Evolutionary conservation across 257 asterid species (phyloP).

Genomic region (Capsicum baccatum): DNA sequence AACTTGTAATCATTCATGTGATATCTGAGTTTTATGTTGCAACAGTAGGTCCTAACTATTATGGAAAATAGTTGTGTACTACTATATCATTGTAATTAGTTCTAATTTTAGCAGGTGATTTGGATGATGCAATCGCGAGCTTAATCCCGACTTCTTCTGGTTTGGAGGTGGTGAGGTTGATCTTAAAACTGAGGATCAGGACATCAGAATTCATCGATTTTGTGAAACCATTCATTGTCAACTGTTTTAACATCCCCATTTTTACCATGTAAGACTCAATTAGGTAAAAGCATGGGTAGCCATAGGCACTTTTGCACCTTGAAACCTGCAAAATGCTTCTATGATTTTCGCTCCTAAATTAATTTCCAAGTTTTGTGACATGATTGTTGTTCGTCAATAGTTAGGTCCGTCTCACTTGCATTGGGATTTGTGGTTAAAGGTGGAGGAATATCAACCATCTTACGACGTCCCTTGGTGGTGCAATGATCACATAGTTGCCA

Average conservation of each 20-base stretch:
- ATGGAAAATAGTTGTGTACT: background rate
- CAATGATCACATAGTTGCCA: background rate
- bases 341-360: background rate
- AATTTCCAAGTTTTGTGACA: background rate
- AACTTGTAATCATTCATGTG: background rate
- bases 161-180: conserved; percentile 91
- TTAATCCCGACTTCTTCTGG: conserved; percentile 89
- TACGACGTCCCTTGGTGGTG: background rate
- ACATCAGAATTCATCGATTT: conserved; percentile 60
- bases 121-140: conserved; percentile 88
- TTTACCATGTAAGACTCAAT: background rate
- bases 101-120: conserved; percentile 62
- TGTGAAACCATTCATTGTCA: conserved; percentile 71
- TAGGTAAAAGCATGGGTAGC: background rate
- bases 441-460: background rate
- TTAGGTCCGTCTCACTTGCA: background rate
- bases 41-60: background rate
- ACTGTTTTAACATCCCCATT: conserved; percentile 47
- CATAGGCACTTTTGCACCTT: background rate
- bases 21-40: background rate
- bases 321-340: too few relatives aligned
- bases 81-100: background rate
- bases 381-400: conserved; percentile 1
- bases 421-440: background rate
- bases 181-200: conserved; percentile 75